phyloP scores from a whole-genome alignment of 2,329 filamentous ascomycete genomes.

The Scleromitrula shiraiana region DNA sequence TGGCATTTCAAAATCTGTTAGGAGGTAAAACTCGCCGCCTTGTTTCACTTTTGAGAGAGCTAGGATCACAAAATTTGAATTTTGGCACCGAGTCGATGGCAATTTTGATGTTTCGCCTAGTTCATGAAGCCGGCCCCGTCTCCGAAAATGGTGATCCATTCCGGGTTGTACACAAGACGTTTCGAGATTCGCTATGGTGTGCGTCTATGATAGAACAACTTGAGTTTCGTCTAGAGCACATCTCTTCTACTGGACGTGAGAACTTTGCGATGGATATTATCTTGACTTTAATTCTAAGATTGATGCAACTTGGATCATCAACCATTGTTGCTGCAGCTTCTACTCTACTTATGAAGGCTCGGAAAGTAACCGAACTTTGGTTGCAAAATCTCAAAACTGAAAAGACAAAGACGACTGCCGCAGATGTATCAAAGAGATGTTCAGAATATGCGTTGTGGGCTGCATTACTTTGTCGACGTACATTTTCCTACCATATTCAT shows the following conservation, averaged over 20 bases:
- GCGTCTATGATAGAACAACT: conserved; percentile 40
- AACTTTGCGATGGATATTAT: conserved; percentile 48
- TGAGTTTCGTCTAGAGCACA: conserved; percentile 34
- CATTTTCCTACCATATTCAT: conserved; percentile 30
- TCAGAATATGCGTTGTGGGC: conserved; percentile 44
- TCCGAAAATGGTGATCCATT: conserved; percentile 26
- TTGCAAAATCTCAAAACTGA: conserved; percentile 39
- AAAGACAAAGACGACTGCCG: conserved; percentile 33
- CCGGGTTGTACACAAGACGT: conserved; percentile 40
- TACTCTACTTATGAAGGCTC: conserved; percentile 34
- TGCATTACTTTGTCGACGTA: conserved; percentile 47
- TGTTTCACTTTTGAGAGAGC: conserved; percentile 40
- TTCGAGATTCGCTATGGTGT: conserved; percentile 45
- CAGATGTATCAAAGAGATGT: conserved; percentile 32
- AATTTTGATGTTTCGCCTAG: conserved; percentile 42
- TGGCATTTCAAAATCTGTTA: conserved; percentile 38
- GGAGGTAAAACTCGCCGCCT: conserved; percentile 38
- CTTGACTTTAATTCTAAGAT: conserved; percentile 42
- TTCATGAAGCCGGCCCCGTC: conserved; percentile 46
- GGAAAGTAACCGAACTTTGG: conserved; percentile 43
- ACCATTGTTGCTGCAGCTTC: conserved; percentile 7
- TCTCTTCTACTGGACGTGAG: conserved; percentile 52
- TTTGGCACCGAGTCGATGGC: conserved; percentile 47
- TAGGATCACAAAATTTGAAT: conserved; percentile 49
- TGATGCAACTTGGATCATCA: conserved; percentile 14